These are phyloP conservation scores for Xylaria nigripes DNA, from an alignment of 495 filamentous ascomycete species.

Conservation along the genomic window DNA sequence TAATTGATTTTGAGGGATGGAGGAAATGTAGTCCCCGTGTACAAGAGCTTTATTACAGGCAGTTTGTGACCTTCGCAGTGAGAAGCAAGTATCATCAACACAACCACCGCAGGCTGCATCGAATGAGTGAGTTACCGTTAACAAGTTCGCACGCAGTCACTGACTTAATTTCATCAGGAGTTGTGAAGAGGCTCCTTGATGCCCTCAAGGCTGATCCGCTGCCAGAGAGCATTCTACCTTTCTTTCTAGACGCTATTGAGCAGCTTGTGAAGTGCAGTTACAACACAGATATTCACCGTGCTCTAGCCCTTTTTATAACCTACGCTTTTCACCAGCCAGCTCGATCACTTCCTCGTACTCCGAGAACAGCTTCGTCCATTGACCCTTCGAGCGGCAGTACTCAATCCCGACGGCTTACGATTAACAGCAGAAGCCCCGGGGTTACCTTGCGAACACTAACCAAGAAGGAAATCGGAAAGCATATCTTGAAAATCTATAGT, in stretches of 20 bases:
- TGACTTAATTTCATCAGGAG: conserved; percentile 46
- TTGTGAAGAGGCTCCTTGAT: conserved; percentile 82
- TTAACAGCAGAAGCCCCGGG: conserved; percentile 19
- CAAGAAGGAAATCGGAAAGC: conserved; percentile 59
- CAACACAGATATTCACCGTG: conserved; percentile 72
- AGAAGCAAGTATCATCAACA: conserved; percentile 86
- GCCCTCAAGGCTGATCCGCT: conserved; percentile 81
- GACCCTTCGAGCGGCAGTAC: conserved; percentile 26
- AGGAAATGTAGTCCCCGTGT: conserved; percentile 62
- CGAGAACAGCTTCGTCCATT: conserved; percentile 31
- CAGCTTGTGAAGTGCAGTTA: conserved; percentile 69
- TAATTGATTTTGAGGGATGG: conserved; percentile 92
- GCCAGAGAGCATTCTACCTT: conserved; percentile 55
- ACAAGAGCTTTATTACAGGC: conserved; percentile 82
- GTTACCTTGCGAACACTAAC: conserved; percentile 25
- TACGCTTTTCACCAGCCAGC: conserved; percentile 71
- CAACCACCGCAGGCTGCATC: conserved; percentile 71
- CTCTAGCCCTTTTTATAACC: conserved; percentile 86
- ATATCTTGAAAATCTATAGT: conserved; percentile 75
- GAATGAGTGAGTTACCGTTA: conserved; percentile 69
- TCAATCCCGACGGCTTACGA: conserved; percentile 25
- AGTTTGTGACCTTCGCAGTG: conserved; percentile 75
- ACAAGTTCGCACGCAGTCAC: conserved; percentile 7
- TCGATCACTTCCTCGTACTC: conserved; percentile 43
- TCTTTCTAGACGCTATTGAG: conserved; percentile 69